Percentiles rank a stretch among this genome's conserved stretches.
These are phyloP conservation scores for Neopestalotiopsis clavispora DNA, from an alignment of 2,329 filamentous ascomycete genomes.

Conservation along the genomic window DNA sequence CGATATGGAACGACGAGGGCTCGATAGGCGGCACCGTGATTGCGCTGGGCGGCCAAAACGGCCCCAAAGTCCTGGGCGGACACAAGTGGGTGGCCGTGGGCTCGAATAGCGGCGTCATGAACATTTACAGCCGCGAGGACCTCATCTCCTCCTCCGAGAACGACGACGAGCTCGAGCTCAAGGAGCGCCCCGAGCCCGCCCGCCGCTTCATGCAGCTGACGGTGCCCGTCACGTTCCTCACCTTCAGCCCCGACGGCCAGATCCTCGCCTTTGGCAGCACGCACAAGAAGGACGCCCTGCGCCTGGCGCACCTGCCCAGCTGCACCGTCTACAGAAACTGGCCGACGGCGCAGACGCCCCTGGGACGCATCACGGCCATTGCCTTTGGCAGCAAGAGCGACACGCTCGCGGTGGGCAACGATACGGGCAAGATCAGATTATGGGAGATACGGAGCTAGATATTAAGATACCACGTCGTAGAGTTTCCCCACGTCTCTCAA, in stretches of 20 bases:
- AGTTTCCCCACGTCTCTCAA: background rate
- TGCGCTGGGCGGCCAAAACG: constrained; percentile 73
- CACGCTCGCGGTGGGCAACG: constrained; percentile 84
- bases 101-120: constrained; percentile 85
- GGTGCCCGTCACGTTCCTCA: constrained; percentile 79
- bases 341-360: constrained; percentile 88
- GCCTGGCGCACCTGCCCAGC: constrained; percentile 85
- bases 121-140: constrained; percentile 84
- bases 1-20: constrained; percentile 88
- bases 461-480: constrained; percentile 3
- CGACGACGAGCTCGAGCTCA: constrained; percentile 55
- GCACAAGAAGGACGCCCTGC: constrained; percentile 86
- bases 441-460: constrained; percentile 81
- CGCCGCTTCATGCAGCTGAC: constrained; percentile 84
- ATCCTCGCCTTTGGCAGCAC: constrained; percentile 84
- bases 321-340: constrained; percentile 97
- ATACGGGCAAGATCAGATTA: constrained; percentile 83
- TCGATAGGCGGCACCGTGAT: constrained; percentile 85
- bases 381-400: constrained; percentile 70
- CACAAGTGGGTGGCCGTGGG: constrained; percentile 91
- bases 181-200: constrained; percentile 72
- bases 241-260: constrained; percentile 89
- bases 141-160: constrained; percentile 52
- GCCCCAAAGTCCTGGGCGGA: constrained; percentile 68
- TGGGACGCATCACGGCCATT: constrained; percentile 81